Base-by-base conservation (phyloP, 106 monocot species). In the Platanthera zijinensis region DNA sequence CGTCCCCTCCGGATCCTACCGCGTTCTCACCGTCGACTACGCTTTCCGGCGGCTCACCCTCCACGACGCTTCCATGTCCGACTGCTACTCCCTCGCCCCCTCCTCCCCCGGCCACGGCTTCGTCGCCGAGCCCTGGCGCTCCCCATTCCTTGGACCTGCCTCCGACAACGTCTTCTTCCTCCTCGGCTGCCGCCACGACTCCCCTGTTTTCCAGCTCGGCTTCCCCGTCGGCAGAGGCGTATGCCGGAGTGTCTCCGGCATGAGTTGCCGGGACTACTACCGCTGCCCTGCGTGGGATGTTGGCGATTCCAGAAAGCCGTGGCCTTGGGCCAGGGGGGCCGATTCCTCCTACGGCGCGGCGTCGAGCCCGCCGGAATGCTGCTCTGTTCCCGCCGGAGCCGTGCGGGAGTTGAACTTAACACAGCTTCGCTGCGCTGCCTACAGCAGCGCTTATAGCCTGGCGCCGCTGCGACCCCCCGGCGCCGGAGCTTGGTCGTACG, bases 1-100 rank as follows among this genome's bases (percentile, higher is more conserved):
- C 82, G 57, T 96, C 56, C 81, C 89, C 32, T 96, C 96, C 8
- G 93, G 89, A 72, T 89, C 93, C 48, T 93, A 90, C 81, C 84
- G 87, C 49, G 89, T 93, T 63, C 84, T 93, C 32, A 74, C 87
- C 81, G 81, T 96, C 74, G 96, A 96, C 89, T 96, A 96, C 75
- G 81, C 91, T 48, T 96, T 79, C 85, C 80, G 67, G 13, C 78
- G 82, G 47, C 79, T 96, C 69, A 89, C 85, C 30, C 87, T 96
- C 32, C 87, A 90, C 50, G 92, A 95, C 80, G 85, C 93, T 11
- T 69, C 82, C 75, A 96, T 96, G 93, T 93, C 96, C 19, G 91
- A 93, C 78, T 96, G 96, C 83, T 85, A 84, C 82, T 53, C 80
- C 77, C 86, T 96, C 51, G 10, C 69, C n/a, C 85, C 72, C 48